Conservation (phyloP, 371 early-diverging fungal genomes). For the Saksenaea vasiformis region DNA sequence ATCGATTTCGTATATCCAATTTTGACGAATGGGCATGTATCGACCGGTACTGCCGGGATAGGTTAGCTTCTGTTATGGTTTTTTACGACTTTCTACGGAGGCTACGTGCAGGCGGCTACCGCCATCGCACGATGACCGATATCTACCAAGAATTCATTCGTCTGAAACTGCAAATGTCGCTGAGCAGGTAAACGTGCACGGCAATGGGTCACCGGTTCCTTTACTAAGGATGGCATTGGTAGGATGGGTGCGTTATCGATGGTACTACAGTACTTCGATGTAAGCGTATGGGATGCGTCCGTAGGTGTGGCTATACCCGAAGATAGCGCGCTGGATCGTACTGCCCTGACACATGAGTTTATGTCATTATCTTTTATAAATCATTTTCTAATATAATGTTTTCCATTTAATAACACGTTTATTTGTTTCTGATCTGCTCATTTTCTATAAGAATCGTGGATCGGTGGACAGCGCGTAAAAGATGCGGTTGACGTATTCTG, state of each 20-base stretch:
- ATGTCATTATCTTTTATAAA: background rate
- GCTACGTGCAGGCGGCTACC: conserved; percentile 74
- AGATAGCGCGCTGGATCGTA: background rate
- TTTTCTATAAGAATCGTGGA: too few species aligned
- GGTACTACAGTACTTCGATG: background rate
- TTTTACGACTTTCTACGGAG: conserved; percentile 86
- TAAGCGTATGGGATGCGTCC: background rate
- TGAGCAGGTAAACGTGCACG: conserved; percentile 22
- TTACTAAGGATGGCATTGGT: conserved; percentile 18
- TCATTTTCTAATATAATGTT: background rate
- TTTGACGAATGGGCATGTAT: conserved; percentile 77
- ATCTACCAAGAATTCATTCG: conserved; percentile 73
- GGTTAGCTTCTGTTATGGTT: conserved; percentile 79
- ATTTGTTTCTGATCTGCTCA: background rate
- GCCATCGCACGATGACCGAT: conserved; percentile 61
- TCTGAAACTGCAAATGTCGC: conserved; percentile 81
- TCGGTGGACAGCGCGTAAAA: too few species aligned
- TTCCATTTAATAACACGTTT: background rate
- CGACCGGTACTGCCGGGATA: conserved; percentile 79
- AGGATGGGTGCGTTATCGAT: background rate
- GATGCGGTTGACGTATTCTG: too few species aligned
- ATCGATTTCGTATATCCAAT: conserved; percentile 73
- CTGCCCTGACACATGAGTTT: background rate
- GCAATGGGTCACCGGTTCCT: conserved; percentile 15
- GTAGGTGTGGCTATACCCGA: background rate